Evolutionary conservation across 441 rosid species (phyloP).

Genomic region (Corymbia calophylla): DNA sequence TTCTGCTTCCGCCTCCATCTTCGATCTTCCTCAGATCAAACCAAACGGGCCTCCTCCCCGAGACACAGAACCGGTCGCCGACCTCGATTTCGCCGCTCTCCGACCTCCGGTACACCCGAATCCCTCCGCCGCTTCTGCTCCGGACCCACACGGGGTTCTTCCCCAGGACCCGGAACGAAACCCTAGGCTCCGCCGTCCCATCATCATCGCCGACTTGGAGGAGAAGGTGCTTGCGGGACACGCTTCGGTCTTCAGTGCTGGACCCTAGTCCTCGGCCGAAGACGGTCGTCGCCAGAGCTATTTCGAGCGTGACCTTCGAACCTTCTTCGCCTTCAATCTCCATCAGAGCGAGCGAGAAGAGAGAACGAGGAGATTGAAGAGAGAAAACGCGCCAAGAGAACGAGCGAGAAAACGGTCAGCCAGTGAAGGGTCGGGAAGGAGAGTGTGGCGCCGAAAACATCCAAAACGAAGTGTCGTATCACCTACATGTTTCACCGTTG

Average conservation of each 20-base stretch:
- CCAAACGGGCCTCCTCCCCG: constrained; percentile 49
- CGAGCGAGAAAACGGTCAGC: background rate
- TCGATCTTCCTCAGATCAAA: constrained; percentile 32
- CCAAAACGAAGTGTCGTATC: background rate
- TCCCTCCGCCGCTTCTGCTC: constrained; percentile 9
- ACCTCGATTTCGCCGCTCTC: constrained; percentile 38
- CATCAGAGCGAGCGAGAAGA: constrained; percentile 13
- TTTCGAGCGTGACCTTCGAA: constrained; percentile 21
- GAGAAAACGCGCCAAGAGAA: background rate
- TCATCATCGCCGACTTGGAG: constrained; percentile 9
- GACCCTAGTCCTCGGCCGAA: constrained; percentile 63
- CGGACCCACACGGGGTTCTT: constrained; percentile 65
- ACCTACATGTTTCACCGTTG: background rate
- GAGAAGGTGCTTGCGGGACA: constrained; percentile 57
- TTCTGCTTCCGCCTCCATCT: constrained; percentile 10
- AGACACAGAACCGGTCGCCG: constrained; percentile 56
- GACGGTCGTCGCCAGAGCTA: constrained; percentile 7
- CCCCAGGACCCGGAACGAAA: constrained; percentile 49
- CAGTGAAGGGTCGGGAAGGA: background rate
- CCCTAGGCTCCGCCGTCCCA: constrained; percentile 25
- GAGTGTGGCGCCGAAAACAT: background rate
- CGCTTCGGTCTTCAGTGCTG: constrained; percentile 36
- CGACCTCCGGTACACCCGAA: constrained; percentile 32
- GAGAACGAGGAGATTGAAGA: background rate
- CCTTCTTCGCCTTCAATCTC: constrained; percentile 72